A percentile compares a stretch with the other conserved stretches of the same genome.
phyloP scores from a whole-genome alignment of 345 rosid genomes.

The Murraya koenigii region DNA sequence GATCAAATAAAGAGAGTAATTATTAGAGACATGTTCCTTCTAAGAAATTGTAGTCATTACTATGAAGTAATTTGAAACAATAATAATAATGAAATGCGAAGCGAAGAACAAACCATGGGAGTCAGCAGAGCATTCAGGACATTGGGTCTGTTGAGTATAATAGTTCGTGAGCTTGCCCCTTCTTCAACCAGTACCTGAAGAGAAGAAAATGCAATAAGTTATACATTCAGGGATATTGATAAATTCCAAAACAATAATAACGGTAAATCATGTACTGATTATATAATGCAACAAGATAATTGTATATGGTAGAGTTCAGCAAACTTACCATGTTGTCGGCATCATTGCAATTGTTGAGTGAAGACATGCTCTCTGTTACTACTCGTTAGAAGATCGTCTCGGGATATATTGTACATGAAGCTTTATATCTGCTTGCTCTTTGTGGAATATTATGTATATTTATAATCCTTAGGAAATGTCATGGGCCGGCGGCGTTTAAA shows the following conservation, averaged over 20 bases:
- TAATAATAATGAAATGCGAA: neutral
- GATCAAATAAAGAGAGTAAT: neutral
- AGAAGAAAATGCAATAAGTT: neutral
- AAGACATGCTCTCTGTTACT: slow-evolving; percentile 7
- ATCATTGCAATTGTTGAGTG: neutral
- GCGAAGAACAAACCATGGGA: slow-evolving; percentile 11
- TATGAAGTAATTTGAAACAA: too few species aligned
- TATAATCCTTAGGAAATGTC: neutral
- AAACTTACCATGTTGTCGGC: slow-evolving; percentile 8
- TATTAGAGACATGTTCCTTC: neutral
- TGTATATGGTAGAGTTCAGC: neutral
- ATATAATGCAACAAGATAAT: neutral
- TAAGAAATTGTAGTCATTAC: too few species aligned
- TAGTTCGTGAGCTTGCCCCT: slow-evolving; percentile 17
- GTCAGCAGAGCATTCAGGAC: slow-evolving; percentile 22
- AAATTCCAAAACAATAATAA: neutral
- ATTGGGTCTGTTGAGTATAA: slow-evolving; percentile 22
- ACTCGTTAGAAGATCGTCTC: neutral
- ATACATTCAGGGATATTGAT: neutral
- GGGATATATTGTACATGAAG: neutral
- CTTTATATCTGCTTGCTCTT: neutral
- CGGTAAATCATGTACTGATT: neutral
- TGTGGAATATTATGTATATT: neutral
- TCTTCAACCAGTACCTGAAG: slow-evolving; percentile 22
- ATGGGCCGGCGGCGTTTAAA: neutral